Evolutionary conservation across 2,329 filamentous ascomycete species (phyloP).

Genomic region (Exophiala xenobiotica): DNA sequence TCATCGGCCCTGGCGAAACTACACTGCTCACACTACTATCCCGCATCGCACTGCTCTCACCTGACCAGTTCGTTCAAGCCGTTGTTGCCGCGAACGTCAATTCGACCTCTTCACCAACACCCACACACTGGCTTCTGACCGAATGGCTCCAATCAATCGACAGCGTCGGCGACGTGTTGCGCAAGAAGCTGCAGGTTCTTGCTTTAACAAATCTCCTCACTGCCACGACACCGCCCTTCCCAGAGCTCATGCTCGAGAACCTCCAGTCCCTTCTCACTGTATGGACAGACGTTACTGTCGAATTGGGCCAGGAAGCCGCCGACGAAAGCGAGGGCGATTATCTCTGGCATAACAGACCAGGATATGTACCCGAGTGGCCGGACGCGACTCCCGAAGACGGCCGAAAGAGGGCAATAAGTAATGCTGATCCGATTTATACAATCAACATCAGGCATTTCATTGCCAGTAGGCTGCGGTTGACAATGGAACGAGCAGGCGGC

Average conservation of each 20-base stretch:
- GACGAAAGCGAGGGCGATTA: conserved; percentile 44
- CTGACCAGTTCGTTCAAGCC: conserved; percentile 62
- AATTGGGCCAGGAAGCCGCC: conserved; percentile 43
- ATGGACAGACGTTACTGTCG: conserved; percentile 48
- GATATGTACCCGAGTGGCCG: conserved; percentile 35
- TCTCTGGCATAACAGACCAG: conserved; percentile 37
- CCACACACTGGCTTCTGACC: conserved; percentile 44
- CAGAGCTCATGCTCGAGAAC: conserved; percentile 42
- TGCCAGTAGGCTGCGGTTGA: conserved; percentile 46
- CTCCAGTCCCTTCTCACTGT: conserved; percentile 48
- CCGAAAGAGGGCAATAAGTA: conserved; percentile 42
- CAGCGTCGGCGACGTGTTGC: conserved; percentile 45
- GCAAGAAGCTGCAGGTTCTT: conserved; percentile 49
- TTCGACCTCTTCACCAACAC: conserved; percentile 8
- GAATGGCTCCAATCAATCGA: conserved; percentile 53
- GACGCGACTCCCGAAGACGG: conserved; percentile 43
- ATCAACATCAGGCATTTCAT: conserved; percentile 48
- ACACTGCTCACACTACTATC: conserved; percentile 84
- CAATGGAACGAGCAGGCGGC: conserved; percentile 25
- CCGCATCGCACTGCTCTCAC: conserved; percentile 72
- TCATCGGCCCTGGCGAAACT: conserved; percentile 74
- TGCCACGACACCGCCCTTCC: conserved; percentile 37
- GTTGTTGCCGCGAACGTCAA: conserved; percentile 38
- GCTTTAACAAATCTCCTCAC: conserved; percentile 47
- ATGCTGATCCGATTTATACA: conserved; percentile 43